Percentiles rank a stretch among this genome's conserved stretches.
Conservation (phyloP, 495 filamentous ascomycete species). For the Glonium stellatum region DNA sequence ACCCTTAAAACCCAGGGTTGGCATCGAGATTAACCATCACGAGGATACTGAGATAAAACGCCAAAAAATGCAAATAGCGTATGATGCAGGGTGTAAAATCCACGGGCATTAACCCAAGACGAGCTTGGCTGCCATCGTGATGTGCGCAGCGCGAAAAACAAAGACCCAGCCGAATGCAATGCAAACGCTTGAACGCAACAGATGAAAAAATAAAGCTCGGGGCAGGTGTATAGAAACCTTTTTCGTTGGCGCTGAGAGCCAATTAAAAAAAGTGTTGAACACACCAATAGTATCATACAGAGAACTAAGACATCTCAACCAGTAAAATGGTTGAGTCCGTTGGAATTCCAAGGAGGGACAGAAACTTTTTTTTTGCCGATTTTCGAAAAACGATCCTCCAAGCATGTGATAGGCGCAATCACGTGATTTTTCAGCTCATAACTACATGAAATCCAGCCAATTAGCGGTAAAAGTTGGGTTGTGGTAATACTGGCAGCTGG, state of each 20-base stretch:
- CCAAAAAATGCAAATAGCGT: not conserved
- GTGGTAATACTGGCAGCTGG: slow-evolving; percentile 32
- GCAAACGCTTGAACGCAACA: slow-evolving; percentile 25
- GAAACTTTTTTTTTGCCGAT: too few relatives aligned
- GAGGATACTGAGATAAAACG: not conserved
- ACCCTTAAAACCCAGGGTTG: not conserved
- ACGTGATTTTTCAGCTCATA: not conserved
- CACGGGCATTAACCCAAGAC: not conserved
- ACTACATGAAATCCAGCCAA: not conserved
- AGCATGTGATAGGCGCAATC: not conserved
- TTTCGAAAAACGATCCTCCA: too few relatives aligned
- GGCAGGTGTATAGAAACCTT: not conserved
- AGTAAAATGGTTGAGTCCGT: not conserved
- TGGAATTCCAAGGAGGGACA: too few relatives aligned
- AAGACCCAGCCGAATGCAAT: slow-evolving; percentile 19
- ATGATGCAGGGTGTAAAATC: not conserved
- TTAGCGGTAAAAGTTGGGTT: slow-evolving; percentile 20
- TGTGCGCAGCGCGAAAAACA: not conserved
- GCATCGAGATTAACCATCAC: not conserved
- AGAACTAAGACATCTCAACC: not conserved
- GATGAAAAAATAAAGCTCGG: slow-evolving; percentile 6
- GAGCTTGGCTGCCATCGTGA: not conserved
- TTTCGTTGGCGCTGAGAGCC: not conserved
- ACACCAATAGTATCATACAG: not conserved
- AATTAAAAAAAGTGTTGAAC: not conserved